These are phyloP conservation scores for Hylodesmum podocarpum DNA, from an alignment of 306 rosid genomes.

Conservation along the genomic window DNA sequence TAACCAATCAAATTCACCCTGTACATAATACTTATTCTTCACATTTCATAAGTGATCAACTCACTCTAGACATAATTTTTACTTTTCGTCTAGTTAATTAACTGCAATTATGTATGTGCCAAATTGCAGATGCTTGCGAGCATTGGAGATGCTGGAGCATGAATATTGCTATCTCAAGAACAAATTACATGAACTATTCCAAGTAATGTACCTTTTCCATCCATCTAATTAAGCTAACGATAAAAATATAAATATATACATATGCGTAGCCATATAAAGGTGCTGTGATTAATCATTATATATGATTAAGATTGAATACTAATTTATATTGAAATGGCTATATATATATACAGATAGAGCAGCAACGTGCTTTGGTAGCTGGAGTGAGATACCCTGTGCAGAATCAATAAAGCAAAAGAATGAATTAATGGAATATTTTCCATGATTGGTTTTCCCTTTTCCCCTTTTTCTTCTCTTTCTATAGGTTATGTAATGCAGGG, in stretches of 20 bases:
- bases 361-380: constrained; percentile 82
- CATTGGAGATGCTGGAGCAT: constrained; percentile 78
- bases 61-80: too few species aligned
- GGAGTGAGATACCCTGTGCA: constrained; percentile 83
- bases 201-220: constrained; percentile 40
- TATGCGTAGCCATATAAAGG: too few species aligned
- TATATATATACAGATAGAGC: constrained; percentile 62
- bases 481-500: background rate
- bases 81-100: too few species aligned
- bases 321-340: background rate
- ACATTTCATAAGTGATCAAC: too few species aligned
- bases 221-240: background rate
- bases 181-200: constrained; percentile 85
- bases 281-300: too few species aligned
- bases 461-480: background rate
- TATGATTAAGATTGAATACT: background rate
- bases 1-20: too few species aligned
- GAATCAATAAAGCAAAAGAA: constrained; percentile 30
- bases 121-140: constrained; percentile 65
- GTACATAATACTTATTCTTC: too few species aligned
- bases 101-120: background rate
- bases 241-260: too few species aligned
- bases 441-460: background rate
- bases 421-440: background rate
- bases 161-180: constrained; percentile 90